Conservation (phyloP, 257 asterid genomes). For the Solanum paucissectum region DNA sequence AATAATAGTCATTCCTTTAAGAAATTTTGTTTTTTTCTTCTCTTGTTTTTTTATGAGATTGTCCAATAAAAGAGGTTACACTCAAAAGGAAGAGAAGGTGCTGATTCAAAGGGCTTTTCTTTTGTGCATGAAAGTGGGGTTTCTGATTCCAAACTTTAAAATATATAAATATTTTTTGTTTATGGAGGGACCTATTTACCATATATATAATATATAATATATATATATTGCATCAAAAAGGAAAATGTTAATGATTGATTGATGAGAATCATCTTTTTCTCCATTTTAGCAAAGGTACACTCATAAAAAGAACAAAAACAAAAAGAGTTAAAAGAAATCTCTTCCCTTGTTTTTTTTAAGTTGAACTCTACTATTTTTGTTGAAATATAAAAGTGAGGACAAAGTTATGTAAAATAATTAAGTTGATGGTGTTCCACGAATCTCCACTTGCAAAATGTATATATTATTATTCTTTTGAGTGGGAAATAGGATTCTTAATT, state of each 20-base stretch:
- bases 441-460: constrained; percentile 6
- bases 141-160: constrained; percentile 25
- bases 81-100: constrained; percentile 21
- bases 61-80: constrained; percentile 16
- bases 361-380: constrained; percentile 3
- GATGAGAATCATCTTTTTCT: constrained; percentile 23
- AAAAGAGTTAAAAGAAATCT: not conserved
- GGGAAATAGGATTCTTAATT: not conserved
- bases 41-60: constrained; percentile 1
- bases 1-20: constrained; percentile 12
- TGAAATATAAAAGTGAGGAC: not conserved
- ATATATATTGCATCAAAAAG: not conserved
- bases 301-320: constrained; percentile 1
- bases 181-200: constrained; percentile 28
- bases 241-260: constrained; percentile 6
- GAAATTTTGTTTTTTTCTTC: not conserved
- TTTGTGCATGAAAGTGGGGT: constrained; percentile 44
- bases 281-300: constrained; percentile 17
- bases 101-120: constrained; percentile 4
- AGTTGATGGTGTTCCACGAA: constrained; percentile 19
- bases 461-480: not conserved
- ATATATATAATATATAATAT: not conserved
- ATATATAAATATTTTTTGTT: constrained; percentile 5
- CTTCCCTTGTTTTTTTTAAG: not conserved
- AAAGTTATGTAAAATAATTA: not conserved